phyloP scores from a whole-genome alignment of 2,329 filamentous ascomycete genomes.

The Monosporascus sp. region DNA sequence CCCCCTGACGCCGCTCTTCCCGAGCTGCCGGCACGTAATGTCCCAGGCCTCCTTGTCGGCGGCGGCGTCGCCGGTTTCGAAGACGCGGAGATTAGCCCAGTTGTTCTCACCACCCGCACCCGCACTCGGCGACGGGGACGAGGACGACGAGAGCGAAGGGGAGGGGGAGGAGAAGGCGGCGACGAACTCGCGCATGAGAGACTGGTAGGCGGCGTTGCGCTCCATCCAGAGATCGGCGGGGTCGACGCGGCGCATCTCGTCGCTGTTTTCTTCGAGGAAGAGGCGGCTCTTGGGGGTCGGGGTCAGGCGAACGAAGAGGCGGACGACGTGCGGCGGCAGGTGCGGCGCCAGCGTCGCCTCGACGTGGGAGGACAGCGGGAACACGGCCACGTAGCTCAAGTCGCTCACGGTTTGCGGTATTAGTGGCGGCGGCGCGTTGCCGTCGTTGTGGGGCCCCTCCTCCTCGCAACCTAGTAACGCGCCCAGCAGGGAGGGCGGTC shows the following conservation, averaged over 20 bases:
- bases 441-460: conserved; percentile 30
- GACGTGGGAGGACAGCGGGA: conserved; percentile 61
- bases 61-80: conserved; percentile 45
- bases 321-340: conserved; percentile 46
- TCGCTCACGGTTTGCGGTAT: conserved; percentile 39
- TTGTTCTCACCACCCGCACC: conserved; percentile 21
- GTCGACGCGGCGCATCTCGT: conserved; percentile 35
- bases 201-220: conserved; percentile 43
- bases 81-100: conserved; percentile 39
- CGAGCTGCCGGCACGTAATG: conserved; percentile 33
- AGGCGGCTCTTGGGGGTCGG: conserved; percentile 28
- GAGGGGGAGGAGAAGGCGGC: conserved; percentile 14
- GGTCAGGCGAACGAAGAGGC: conserved; percentile 47
- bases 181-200: conserved; percentile 36
- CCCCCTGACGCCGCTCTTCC: conserved; percentile 27
- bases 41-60: conserved; percentile 42
- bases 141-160: conserved; percentile 10
- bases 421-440: conserved; percentile 14
- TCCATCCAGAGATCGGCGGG: conserved; percentile 48
- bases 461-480: conserved; percentile 41
- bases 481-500: conserved; percentile 56
- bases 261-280: conserved; percentile 27
- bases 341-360: conserved; percentile 38
- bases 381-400: conserved; percentile 60
- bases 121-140: neutral